phyloP scores from a whole-genome alignment of 768 basidiomycete genomes.

The Podaxis pistillaris region DNA sequence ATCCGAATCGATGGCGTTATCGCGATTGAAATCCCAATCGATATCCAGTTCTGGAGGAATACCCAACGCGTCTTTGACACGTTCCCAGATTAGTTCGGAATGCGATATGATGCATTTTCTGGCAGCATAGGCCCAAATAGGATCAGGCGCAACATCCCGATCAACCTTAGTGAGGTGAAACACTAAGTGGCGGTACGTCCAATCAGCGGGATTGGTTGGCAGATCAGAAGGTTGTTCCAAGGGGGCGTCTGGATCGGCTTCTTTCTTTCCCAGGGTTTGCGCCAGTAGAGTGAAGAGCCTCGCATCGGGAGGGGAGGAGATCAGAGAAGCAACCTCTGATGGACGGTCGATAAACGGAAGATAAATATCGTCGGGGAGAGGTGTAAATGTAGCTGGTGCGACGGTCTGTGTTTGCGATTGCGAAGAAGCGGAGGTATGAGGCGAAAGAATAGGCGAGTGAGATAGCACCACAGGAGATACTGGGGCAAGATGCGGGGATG shows the following conservation, averaged over 20 bases:
- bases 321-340: slow-evolving; percentile 67
- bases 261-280: slow-evolving; percentile 56
- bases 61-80: slow-evolving; percentile 83
- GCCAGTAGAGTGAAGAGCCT: slow-evolving; percentile 72
- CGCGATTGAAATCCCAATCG: slow-evolving; percentile 39
- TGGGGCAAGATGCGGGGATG: slow-evolving; percentile 23
- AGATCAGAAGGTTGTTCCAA: slow-evolving; percentile 26
- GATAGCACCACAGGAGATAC: slow-evolving; percentile 21
- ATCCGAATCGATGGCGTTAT: slow-evolving; percentile 1
- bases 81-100: slow-evolving; percentile 89
- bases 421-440: background rate
- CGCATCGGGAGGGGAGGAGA: slow-evolving; percentile 62
- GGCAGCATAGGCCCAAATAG: slow-evolving; percentile 67
- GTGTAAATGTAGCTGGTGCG: slow-evolving; percentile 64
- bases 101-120: slow-evolving; percentile 75
- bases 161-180: slow-evolving; percentile 65
- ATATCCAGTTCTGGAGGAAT: slow-evolving; percentile 82
- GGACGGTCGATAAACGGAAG: slow-evolving; percentile 88
- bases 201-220: slow-evolving; percentile 58
- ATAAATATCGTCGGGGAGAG: slow-evolving; percentile 71
- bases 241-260: slow-evolving; percentile 3
- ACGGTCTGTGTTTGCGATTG: slow-evolving; percentile 19
- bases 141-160: slow-evolving; percentile 64
- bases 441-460: slow-evolving; percentile 20
- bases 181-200: slow-evolving; percentile 72